Percentiles rank a stretch among this genome's conserved stretches.
Conservation (phyloP, 1,139 yeast species). For the Saccharomycopsis hybrid region DNA sequence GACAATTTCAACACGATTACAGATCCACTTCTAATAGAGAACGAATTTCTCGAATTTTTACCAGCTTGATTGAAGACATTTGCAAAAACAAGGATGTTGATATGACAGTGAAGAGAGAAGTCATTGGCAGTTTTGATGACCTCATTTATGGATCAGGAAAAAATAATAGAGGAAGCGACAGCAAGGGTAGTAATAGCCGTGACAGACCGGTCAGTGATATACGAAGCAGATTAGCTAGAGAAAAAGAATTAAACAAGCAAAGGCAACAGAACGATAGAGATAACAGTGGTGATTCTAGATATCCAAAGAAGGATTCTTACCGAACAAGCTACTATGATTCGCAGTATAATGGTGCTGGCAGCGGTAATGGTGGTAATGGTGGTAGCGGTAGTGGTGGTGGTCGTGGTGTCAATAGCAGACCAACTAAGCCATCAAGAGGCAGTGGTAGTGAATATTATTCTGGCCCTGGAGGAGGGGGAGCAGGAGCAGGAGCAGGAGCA, state of each 20-base stretch:
- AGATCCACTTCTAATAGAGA: neutral
- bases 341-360: neutral
- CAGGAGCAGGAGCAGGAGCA: too few relatives aligned
- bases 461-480: neutral
- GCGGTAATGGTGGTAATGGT: neutral
- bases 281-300: neutral
- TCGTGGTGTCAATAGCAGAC: neutral
- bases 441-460: neutral
- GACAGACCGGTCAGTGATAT: neutral
- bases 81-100: neutral
- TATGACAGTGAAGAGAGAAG: neutral
- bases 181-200: neutral
- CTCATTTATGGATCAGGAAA: neutral
- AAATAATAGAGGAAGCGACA: neutral
- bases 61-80: slow-evolving; percentile 2
- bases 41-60: neutral
- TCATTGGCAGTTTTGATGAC: neutral
- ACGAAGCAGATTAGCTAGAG: neutral
- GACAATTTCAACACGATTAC: neutral
- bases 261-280: neutral
- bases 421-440: neutral
- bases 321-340: neutral
- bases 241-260: slow-evolving; percentile 3
- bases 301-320: neutral
- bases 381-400: neutral